These are phyloP conservation scores for Huntiella moniliformis DNA, from an alignment of 2,329 filamentous ascomycete species.

Conservation along the genomic window DNA sequence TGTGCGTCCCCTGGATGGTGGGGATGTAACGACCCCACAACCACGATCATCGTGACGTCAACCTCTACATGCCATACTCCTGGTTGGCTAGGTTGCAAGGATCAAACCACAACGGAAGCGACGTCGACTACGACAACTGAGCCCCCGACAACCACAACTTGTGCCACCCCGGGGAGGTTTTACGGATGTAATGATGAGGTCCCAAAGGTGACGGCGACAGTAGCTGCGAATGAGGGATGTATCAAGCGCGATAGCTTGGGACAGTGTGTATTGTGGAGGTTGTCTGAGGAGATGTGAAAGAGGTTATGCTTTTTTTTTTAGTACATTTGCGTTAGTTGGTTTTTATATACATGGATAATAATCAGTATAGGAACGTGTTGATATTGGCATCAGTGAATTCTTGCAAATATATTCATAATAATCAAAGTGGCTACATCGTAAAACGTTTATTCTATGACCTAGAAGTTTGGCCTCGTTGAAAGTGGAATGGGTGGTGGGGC, in stretches of 20 bases:
- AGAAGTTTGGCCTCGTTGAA: constrained; percentile 26
- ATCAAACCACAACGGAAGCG: constrained; percentile 18
- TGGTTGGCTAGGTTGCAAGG: constrained; percentile 50
- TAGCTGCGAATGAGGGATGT: constrained; percentile 18
- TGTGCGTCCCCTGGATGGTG: constrained; percentile 13
- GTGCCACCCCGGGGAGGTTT: constrained; percentile 28
- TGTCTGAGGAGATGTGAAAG: constrained; percentile 19
- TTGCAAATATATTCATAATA: no score
- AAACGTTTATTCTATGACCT: neutral
- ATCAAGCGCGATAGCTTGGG: constrained; percentile 24
- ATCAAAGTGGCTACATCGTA: no score
- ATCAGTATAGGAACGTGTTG: no score
- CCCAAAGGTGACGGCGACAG: constrained; percentile 15
- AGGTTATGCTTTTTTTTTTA: neutral
- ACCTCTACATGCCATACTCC: constrained; percentile 39
- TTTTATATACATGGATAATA: no score
- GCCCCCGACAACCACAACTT: constrained; percentile 18
- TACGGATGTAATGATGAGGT: constrained; percentile 29
- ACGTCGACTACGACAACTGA: constrained; percentile 17
- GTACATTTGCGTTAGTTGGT: no score
- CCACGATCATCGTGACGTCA: constrained; percentile 22
- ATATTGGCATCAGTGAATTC: no score
- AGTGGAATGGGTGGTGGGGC: constrained; percentile 34
- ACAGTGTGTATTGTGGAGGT: constrained; percentile 22
- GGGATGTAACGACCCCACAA: constrained; percentile 14